Conservation (phyloP, 1,139 yeast genomes). For the Taphrina pruni region DNA sequence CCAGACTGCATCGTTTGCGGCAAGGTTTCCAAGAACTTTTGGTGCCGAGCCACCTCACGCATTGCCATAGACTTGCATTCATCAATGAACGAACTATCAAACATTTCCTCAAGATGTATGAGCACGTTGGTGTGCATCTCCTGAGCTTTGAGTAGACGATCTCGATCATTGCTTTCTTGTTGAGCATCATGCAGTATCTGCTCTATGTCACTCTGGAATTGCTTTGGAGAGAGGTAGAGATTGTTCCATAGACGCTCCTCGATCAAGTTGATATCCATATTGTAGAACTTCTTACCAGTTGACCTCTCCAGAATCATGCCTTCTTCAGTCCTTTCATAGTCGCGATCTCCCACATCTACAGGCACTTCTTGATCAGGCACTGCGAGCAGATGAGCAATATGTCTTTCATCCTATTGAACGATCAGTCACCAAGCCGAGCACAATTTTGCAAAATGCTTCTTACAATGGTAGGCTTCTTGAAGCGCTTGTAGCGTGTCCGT, state of each 20-base stretch:
- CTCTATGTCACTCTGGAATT: constrained; percentile 81
- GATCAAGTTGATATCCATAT: constrained; percentile 91
- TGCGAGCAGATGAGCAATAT: constrained; percentile 29
- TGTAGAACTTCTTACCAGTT: constrained; percentile 74
- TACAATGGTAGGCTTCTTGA: constrained; percentile 83
- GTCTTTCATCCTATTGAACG: constrained; percentile 25
- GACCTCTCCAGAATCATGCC: constrained; percentile 79
- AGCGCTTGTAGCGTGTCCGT: constrained; percentile 83
- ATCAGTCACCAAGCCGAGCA: background rate
- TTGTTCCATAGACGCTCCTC: constrained; percentile 98
- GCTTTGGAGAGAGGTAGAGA: constrained; percentile 88
- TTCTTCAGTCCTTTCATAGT: constrained; percentile 65
- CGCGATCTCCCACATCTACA: constrained; percentile 50
- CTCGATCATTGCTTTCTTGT: constrained; percentile 69
- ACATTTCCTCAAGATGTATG: constrained; percentile 90
- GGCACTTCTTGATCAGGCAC: constrained; percentile 40
- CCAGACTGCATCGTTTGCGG: background rate
- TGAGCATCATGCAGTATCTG: constrained; percentile 81
- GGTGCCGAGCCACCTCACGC: constrained; percentile 68
- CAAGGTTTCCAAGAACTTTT: constrained; percentile 45
- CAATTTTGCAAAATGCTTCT: background rate
- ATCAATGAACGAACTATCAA: constrained; percentile 64
- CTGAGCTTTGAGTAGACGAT: constrained; percentile 59
- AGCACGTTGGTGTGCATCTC: constrained; percentile 97
- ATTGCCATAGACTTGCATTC: constrained; percentile 77